These are phyloP conservation scores for Amylostereum areolatum DNA, from an alignment of 1,284 basidiomycete species.

Conservation along the genomic window DNA sequence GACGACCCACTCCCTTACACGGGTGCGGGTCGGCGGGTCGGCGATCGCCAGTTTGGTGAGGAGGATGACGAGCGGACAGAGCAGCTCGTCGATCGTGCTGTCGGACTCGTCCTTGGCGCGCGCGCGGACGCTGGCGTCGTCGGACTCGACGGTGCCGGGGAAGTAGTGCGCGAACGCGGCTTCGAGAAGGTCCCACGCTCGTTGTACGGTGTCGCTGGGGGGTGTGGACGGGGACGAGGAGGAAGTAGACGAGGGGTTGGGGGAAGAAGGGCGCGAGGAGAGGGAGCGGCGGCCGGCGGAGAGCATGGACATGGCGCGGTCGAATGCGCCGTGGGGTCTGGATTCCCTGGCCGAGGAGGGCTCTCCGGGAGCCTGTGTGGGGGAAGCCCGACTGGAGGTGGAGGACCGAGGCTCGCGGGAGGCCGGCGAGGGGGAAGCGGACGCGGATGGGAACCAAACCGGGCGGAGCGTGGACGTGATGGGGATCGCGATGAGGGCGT, in stretches of 20 bases:
- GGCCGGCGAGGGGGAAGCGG: too few relatives aligned
- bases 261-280: slow-evolving; percentile 47
- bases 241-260: slow-evolving; percentile 26
- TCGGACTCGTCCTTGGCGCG: slow-evolving; percentile 43
- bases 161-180: slow-evolving; percentile 57
- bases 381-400: slow-evolving; percentile 14
- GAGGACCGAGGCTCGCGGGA: slow-evolving; percentile 16
- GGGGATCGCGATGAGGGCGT: slow-evolving; percentile 68
- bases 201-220: slow-evolving; percentile 48
- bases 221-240: slow-evolving; percentile 8
- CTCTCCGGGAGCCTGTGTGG: slow-evolving; percentile 13
- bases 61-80: slow-evolving; percentile 72
- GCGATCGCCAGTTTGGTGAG: slow-evolving; percentile 63
- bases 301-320: slow-evolving; percentile 56
- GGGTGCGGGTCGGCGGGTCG: slow-evolving; percentile 48
- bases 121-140: slow-evolving; percentile 53
- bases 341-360: slow-evolving; percentile 22
- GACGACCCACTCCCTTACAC: slow-evolving; percentile 61
- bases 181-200: slow-evolving; percentile 62
- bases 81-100: slow-evolving; percentile 64
- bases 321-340: slow-evolving; percentile 46
- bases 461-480: slow-evolving; percentile 45
- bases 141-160: slow-evolving; percentile 56
- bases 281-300: slow-evolving; percentile 49
- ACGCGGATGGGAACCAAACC: slow-evolving; percentile 39